A percentile compares a stretch with the other conserved stretches of the same genome.
These are phyloP conservation scores for Fusarium tuaranense DNA, from an alignment of 2,329 filamentous ascomycete species.

Conservation along the genomic window DNA sequence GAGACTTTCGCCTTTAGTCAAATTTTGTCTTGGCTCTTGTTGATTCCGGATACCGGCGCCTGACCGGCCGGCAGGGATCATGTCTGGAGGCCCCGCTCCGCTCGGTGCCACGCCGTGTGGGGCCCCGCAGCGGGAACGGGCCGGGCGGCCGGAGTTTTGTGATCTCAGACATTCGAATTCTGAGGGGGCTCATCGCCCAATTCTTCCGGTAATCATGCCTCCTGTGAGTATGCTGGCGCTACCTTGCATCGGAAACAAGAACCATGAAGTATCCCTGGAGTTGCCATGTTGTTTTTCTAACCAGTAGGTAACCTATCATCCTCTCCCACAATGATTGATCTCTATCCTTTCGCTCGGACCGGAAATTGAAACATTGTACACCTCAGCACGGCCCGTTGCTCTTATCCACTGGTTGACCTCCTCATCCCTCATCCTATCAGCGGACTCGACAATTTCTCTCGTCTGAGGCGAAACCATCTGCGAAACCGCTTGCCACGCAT, in stretches of 20 bases:
- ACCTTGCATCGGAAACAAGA: neutral
- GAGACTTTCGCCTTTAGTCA: too few relatives aligned
- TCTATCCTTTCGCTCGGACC: neutral
- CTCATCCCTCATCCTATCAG: neutral
- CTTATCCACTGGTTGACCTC: neutral
- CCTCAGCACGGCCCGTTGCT: neutral
- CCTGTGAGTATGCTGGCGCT: neutral
- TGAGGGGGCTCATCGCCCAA: neutral
- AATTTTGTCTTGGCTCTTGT: too few relatives aligned
- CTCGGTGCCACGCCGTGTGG: neutral
- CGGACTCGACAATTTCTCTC: constrained; percentile 1
- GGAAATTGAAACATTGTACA: neutral
- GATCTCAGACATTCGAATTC: neutral
- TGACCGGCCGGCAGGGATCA: too few relatives aligned
- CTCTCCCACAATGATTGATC: neutral
- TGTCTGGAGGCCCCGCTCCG: too few relatives aligned
- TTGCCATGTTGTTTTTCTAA: too few relatives aligned
- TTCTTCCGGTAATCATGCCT: neutral
- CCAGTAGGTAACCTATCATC: neutral
- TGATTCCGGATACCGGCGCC: too few relatives aligned
- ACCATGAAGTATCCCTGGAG: neutral
- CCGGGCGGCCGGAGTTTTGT: neutral
- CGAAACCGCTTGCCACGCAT: constrained; percentile 23
- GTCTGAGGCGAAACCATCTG: constrained; percentile 23
- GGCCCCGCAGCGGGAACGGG: neutral